Evolutionary conservation across 352 stramenopile genomes (phyloP), one percentile per base, ranked within the genome.

Genomic region (Phytophthora boehmeriae): DNA sequence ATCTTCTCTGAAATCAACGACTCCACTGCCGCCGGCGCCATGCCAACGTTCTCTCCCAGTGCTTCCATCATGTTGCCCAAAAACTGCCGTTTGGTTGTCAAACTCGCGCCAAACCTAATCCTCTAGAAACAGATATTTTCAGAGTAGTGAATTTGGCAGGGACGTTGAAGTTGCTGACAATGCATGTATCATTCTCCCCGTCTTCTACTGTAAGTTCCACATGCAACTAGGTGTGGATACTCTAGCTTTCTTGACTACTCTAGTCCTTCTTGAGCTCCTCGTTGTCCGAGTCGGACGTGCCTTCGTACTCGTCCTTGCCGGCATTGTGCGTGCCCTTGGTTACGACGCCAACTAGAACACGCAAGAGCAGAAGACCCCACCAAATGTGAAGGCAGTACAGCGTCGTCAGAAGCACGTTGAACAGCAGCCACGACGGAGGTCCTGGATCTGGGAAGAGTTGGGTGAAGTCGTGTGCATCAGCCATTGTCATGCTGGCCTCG

Each of bases 251-350:
- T 30, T 30, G 25, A 30, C 63, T 46, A 44, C 35, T 73, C 60
- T 80, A 88, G 36, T 91, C 76, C 20, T 89, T 74, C 39, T 88
- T 85, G 48, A 41, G 35, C 17, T 76, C 66, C 41, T 89, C 87
- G 38, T 80, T 86, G 32, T 96, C 87, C 22, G 79, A 89, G 60
- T 93, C 85, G 1, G 77, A 94, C 53, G 79, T 83, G 62, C 87
- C 71, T 84, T 95, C 88, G 69, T 95, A 94, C 58, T 96, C 79
- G 13, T 95, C 81, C 64, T 95, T 93, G 43, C 81, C 86, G 1
- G 78, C 77, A 57, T 92, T 77, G 59, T 96, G 85, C 1, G 82
- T 64, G 9, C 86, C 86, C 64, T 93, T 91, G 28, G 60, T 88
- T 45, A 95, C 30, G n/a, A 89, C 71, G 11, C 84, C 83, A 13